Evolutionary conservation across 1,284 basidiomycete species (phyloP).

Genomic region (Afroboletus lepidellus): DNA sequence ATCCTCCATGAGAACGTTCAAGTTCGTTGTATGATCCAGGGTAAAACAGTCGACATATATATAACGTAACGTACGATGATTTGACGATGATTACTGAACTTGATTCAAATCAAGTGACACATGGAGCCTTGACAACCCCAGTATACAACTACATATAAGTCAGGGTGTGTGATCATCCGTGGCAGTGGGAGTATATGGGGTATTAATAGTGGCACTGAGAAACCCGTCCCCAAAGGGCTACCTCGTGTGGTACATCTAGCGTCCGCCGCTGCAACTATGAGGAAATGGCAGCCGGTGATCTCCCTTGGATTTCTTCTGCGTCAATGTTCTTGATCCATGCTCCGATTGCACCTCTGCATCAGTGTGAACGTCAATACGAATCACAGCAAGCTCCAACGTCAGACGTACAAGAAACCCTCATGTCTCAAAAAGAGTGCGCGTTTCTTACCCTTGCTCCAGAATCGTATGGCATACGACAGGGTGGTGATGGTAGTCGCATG

Average conservation of each 20-base stretch:
- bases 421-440: conserved; percentile 95
- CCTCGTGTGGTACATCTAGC: conserved; percentile 23
- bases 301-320: conserved; percentile 33
- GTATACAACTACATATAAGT: conserved; percentile 11
- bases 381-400: conserved; percentile 3
- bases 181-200: conserved; percentile 20
- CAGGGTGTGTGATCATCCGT: conserved; percentile 11
- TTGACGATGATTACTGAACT: too few species aligned
- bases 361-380: conserved; percentile 3
- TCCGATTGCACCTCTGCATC: conserved; percentile 78
- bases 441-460: conserved; percentile 99
- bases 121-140: conserved; percentile 9
- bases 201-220: conserved; percentile 28
- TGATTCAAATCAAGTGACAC: conserved; percentile 6
- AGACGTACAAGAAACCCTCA: conserved; percentile 92
- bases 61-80: conserved; percentile 27
- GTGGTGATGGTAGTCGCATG: conserved; percentile 98
- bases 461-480: conserved; percentile 97
- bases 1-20: not conserved
- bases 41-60: conserved; percentile 11
- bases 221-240: conserved; percentile 10
- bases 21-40: conserved; percentile 8
- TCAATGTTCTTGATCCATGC: conserved; percentile 96
- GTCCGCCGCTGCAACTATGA: conserved; percentile 9
- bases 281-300: not conserved